Evolutionary conservation across 2,329 filamentous ascomycete genomes (phyloP).

Genomic region (Cladosporium sphaerospermum): DNA sequence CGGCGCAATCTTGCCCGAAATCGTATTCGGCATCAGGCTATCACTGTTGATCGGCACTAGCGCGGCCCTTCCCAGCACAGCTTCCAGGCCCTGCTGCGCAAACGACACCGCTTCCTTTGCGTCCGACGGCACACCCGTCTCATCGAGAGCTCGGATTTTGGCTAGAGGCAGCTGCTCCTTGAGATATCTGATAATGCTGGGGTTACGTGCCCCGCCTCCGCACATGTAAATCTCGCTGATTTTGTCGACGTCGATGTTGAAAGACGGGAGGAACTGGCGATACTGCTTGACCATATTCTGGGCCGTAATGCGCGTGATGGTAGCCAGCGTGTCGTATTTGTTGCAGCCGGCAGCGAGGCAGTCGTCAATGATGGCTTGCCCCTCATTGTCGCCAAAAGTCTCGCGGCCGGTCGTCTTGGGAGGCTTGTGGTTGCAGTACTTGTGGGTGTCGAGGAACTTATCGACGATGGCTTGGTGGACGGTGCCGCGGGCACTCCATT

Average conservation of each 20-base stretch:
- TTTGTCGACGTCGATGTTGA: slow-evolving; percentile 10
- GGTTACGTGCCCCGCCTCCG: slow-evolving; percentile 25
- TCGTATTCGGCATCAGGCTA: slow-evolving; percentile 10
- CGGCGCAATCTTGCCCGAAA: slow-evolving; percentile 10
- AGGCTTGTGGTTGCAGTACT: slow-evolving; percentile 18
- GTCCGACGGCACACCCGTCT: slow-evolving; percentile 29
- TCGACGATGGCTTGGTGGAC: slow-evolving; percentile 20
- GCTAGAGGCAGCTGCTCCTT: slow-evolving; percentile 2
- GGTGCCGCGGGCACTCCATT: slow-evolving; percentile 16
- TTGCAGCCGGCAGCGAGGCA: slow-evolving; percentile 11
- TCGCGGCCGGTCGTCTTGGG: slow-evolving; percentile 23
- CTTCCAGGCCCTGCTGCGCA: slow-evolving; percentile 32
- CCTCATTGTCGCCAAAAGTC: slow-evolving; percentile 17
- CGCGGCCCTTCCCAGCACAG: slow-evolving; percentile 27
- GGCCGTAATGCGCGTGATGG: slow-evolving; percentile 23
- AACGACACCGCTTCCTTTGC: slow-evolving; percentile 31
- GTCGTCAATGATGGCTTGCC: slow-evolving; percentile 17
- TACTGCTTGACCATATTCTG: slow-evolving; percentile 20
- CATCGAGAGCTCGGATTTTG: slow-evolving; percentile 21
- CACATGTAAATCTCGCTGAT: slow-evolving; percentile 26
- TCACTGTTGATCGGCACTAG: slow-evolving; percentile 10
- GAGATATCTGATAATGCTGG: slow-evolving; percentile 21
- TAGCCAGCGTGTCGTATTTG: slow-evolving; percentile 22
- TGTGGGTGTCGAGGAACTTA: slow-evolving; percentile 14
- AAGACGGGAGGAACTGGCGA: slow-evolving; percentile 15